A percentile compares a stretch with the other conserved stretches of the same genome.
phyloP scores from a whole-genome alignment of 2,329 filamentous ascomycete species.

The Fusarium aywerte region DNA sequence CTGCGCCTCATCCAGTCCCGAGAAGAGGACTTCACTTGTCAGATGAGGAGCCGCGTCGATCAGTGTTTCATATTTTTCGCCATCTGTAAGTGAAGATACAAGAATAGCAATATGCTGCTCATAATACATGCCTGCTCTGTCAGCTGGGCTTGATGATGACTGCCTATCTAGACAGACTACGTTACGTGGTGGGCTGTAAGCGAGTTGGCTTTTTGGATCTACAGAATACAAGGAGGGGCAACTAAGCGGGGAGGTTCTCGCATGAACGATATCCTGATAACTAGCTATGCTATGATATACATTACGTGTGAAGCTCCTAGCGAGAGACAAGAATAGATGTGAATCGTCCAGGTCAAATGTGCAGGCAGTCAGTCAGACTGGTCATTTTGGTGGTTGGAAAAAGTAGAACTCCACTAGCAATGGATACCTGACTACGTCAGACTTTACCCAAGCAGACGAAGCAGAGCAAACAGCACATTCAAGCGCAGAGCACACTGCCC shows the following conservation, averaged over 20 bases:
- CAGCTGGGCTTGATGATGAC: not conserved
- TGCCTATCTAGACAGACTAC: not conserved
- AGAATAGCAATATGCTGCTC: conserved; percentile 20
- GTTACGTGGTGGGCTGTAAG: conserved; percentile 12
- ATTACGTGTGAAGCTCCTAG: not conserved
- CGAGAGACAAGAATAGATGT: conserved; percentile 5
- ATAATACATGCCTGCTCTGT: not conserved
- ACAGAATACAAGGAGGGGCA: not conserved
- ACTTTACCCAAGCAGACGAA: not conserved
- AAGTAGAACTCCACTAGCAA: conserved; percentile 12
- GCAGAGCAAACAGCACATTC: not conserved
- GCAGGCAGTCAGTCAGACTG: not conserved
- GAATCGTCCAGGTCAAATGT: not conserved
- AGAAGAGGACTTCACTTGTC: conserved; percentile 19
- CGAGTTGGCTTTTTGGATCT: conserved; percentile 1
- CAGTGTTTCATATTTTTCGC: conserved; percentile 37
- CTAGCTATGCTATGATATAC: not conserved
- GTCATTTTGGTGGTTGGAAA: not conserved
- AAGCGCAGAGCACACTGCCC: not conserved
- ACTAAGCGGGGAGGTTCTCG: conserved; percentile 5
- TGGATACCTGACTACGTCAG: conserved; percentile 21
- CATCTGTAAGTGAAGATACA: conserved; percentile 14
- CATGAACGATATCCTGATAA: conserved; percentile 1
- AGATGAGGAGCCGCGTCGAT: conserved; percentile 32
- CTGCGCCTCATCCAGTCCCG: conserved; percentile 21